These are phyloP conservation scores for Ustilago shanxiensis DNA, from an alignment of 1,284 basidiomycete genomes.

Conservation along the genomic window DNA sequence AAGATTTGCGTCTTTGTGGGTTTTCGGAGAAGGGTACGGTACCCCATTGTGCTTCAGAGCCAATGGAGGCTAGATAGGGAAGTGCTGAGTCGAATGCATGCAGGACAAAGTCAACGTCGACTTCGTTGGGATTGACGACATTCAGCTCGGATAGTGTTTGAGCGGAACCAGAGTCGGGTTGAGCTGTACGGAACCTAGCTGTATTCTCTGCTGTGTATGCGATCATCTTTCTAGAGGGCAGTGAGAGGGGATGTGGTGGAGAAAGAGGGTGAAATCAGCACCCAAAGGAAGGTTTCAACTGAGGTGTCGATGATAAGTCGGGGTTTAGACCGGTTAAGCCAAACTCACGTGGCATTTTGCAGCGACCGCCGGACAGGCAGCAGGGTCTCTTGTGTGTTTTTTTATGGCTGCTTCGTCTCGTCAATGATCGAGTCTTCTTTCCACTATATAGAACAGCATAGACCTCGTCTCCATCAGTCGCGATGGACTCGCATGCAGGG, in stretches of 20 bases:
- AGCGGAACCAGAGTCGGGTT: conserved; percentile 12
- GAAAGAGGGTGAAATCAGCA: neutral
- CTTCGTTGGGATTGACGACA: conserved; percentile 29
- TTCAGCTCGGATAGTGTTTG: conserved; percentile 15
- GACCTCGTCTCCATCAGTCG: conserved; percentile 2
- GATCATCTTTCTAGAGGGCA: conserved; percentile 9
- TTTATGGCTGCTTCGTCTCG: too few species aligned
- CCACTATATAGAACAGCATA: too few species aligned
- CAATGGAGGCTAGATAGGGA: conserved; percentile 50
- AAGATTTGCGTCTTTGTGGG: neutral
- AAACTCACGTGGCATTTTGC: conserved; percentile 1
- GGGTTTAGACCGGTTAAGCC: conserved; percentile 9
- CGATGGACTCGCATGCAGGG: conserved; percentile 14
- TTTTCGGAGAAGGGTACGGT: conserved; percentile 34
- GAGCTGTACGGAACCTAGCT: conserved; percentile 19
- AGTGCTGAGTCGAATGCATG: conserved; percentile 51
- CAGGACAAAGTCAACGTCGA: conserved; percentile 44
- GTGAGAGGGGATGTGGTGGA: neutral
- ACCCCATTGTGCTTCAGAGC: conserved; percentile 54
- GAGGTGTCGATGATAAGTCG: neutral
- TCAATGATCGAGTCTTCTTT: too few species aligned
- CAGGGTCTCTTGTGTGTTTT: neutral
- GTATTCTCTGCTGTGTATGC: neutral
- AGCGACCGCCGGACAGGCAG: neutral
- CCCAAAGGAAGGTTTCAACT: neutral